phyloP scores from a whole-genome alignment of 371 early-diverging fungal species.

The Syncephalastrum racemosum region DNA sequence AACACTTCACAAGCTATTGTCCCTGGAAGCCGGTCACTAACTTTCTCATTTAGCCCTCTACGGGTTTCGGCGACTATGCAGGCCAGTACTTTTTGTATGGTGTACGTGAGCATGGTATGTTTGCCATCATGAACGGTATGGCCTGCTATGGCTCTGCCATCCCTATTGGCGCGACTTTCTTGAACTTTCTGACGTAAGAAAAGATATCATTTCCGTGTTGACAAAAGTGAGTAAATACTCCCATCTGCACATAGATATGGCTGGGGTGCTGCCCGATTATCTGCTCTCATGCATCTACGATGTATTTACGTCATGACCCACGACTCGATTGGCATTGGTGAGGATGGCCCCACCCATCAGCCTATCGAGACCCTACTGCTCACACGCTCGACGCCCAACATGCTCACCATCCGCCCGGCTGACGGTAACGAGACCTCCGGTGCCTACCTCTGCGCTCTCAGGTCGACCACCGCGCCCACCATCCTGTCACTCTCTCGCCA shows the following conservation, averaged over 20 bases:
- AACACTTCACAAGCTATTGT: neutral
- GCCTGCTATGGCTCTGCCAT: conserved; percentile 81
- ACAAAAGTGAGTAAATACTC: neutral
- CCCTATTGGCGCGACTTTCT: conserved; percentile 95
- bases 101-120: conserved; percentile 99
- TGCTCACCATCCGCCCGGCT: conserved; percentile 90
- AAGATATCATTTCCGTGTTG: neutral
- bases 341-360: conserved; percentile 99
- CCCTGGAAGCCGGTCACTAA: neutral
- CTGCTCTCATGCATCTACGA: conserved; percentile 86
- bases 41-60: conserved; percentile 29
- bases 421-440: conserved; percentile 97
- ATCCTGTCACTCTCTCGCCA: conserved; percentile 95
- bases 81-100: conserved; percentile 97
- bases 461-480: conserved; percentile 70
- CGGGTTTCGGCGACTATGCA: conserved; percentile 71
- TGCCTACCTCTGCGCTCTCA: conserved; percentile 82
- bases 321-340: conserved; percentile 99
- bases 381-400: conserved; percentile 95
- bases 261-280: conserved; percentile 90
- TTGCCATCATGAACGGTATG: conserved; percentile 95
- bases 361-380: conserved; percentile 96
- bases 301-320: conserved; percentile 98
- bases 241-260: conserved; percentile 46
- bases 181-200: conserved; percentile 91